phyloP scores from a whole-genome alignment of 202 grass and related monocot genomes.

The Elaeis oleifera region DNA sequence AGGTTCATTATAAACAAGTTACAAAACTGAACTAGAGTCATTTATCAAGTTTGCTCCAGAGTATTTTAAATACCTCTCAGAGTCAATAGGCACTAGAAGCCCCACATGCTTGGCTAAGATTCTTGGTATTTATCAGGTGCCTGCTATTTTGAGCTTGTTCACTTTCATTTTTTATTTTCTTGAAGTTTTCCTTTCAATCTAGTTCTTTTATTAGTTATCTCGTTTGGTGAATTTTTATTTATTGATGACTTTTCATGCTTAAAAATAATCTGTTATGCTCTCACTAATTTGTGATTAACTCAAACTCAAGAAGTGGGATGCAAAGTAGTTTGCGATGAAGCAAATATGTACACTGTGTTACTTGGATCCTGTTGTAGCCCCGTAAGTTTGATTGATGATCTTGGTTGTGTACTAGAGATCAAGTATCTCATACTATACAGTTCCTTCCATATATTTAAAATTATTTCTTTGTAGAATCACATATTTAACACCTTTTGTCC shows the following conservation, averaged over 20 bases:
- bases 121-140: constrained; percentile 97
- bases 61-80: constrained; percentile 81
- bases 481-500: too few species aligned
- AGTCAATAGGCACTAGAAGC: constrained; percentile 74
- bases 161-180: constrained; percentile 4
- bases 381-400: too few species aligned
- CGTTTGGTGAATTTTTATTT: not conserved
- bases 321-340: too few species aligned
- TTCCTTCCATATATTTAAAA: too few species aligned
- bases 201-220: not conserved
- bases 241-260: not conserved
- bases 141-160: constrained; percentile 9
- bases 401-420: too few species aligned
- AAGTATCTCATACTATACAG: too few species aligned
- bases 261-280: too few species aligned
- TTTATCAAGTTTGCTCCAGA: constrained; percentile 90
- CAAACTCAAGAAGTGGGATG: too few species aligned
- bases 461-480: too few species aligned
- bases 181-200: not conserved
- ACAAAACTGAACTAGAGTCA: constrained; percentile 91
- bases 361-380: too few species aligned
- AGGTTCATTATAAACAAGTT: constrained; percentile 91
- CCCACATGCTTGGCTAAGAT: constrained; percentile 97
- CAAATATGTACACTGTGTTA: too few species aligned
- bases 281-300: too few species aligned